phyloP scores from a whole-genome alignment of 1,284 basidiomycete species.

The Kalmanozyma brasiliensis region DNA sequence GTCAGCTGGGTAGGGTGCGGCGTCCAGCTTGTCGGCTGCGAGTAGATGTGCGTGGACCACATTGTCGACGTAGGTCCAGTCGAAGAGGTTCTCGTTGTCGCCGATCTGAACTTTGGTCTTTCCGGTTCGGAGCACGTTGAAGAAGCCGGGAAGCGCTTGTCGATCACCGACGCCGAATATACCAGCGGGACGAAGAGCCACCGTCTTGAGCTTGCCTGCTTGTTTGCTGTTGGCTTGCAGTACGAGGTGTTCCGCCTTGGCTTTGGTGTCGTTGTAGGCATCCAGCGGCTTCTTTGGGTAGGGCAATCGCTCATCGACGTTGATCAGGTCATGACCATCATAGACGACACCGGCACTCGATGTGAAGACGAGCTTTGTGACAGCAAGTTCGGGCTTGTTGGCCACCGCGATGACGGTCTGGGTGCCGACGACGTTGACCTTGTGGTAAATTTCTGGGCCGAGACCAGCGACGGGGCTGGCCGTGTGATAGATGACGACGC shows the following conservation, averaged over 20 bases:
- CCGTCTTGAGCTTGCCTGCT: conserved; percentile 80
- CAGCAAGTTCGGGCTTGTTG: conserved; percentile 71
- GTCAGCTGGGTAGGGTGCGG: conserved; percentile 65
- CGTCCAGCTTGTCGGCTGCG: conserved; percentile 82
- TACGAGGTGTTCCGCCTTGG: conserved; percentile 84
- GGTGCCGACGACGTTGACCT: conserved; percentile 94
- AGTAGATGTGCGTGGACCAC: conserved; percentile 93
- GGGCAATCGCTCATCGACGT: conserved; percentile 88
- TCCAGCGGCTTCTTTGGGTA: conserved; percentile 83
- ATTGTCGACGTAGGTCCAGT: conserved; percentile 98
- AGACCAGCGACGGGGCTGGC: conserved; percentile 84
- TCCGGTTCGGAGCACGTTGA: conserved; percentile 79
- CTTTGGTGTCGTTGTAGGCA: conserved; percentile 97
- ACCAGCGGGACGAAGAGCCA: conserved; percentile 90
- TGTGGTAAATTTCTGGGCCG: conserved; percentile 80
- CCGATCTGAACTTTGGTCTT: conserved; percentile 95
- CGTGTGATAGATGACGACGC: conserved; percentile 81
- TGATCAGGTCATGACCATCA: conserved; percentile 82
- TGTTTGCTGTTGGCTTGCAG: conserved; percentile 82
- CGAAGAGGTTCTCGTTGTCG: conserved; percentile 90
- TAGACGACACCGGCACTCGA: conserved; percentile 93
- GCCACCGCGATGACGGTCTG: conserved; percentile 83
- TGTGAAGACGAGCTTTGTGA: conserved; percentile 92
- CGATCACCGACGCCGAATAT: conserved; percentile 97
- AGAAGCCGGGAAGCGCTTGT: conserved; percentile 83